phyloP scores from a whole-genome alignment of 345 rosid genomes.

The Hypericum androsaemum region DNA sequence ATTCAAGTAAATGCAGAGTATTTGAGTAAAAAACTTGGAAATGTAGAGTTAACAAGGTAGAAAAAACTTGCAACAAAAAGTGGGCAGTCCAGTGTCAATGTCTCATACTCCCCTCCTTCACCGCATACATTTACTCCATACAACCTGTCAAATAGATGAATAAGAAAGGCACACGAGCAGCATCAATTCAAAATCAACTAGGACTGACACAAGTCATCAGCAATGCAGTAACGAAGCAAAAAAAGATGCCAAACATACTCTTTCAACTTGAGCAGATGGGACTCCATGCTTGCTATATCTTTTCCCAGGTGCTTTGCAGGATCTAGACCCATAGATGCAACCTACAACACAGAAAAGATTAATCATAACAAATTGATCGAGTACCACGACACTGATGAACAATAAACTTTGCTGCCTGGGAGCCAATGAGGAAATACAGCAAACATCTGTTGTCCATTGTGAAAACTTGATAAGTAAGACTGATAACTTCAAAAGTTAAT shows the following conservation, averaged over 20 bases:
- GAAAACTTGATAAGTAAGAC: too few relatives aligned
- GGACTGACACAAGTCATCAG: background rate
- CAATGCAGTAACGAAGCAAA: background rate
- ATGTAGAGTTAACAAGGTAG: conserved; percentile 7
- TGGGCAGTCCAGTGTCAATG: conserved; percentile 90
- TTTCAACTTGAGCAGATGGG: conserved; percentile 70
- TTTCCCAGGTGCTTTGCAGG: conserved; percentile 88
- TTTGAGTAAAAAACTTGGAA: background rate
- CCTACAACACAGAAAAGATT: conserved; percentile 32
- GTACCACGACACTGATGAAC: too few relatives aligned
- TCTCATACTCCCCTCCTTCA: conserved; percentile 98
- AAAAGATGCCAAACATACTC: conserved; percentile 42
- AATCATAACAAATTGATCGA: background rate
- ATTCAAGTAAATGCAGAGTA: too few relatives aligned
- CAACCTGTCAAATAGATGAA: conserved; percentile 33
- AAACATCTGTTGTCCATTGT: too few relatives aligned
- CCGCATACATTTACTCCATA: conserved; percentile 95
- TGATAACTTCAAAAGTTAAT: too few relatives aligned
- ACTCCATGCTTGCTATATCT: conserved; percentile 55
- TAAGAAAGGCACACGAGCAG: background rate
- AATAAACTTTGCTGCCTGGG: too few relatives aligned
- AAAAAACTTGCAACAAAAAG: conserved; percentile 73
- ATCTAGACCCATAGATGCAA: conserved; percentile 88
- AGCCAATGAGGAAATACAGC: too few relatives aligned
- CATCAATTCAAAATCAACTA: conserved; percentile 10